Base-by-base conservation (phyloP, 805 yeast genomes). In the Yarrowia hollandica region DNA sequence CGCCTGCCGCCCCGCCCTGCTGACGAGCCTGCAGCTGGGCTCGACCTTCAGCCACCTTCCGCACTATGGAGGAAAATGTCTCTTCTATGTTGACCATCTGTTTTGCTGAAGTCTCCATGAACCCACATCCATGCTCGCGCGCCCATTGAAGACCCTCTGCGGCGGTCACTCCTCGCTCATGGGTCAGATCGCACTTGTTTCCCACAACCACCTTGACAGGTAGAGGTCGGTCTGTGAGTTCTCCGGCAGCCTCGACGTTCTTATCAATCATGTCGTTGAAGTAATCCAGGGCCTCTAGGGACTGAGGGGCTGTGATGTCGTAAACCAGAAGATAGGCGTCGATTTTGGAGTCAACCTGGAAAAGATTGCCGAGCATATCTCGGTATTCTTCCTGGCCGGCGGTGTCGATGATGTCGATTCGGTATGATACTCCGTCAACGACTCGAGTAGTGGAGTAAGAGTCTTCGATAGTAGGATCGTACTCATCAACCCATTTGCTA, bases 31-130 rank as follows among this genome's bases (percentile, higher is more conserved):
- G 58, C 15, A 52, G 44, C n/a, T 35, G 58, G 14, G 35, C 26
- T n/a, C 62, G 54, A 67, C 71, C 63, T 73, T 79, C 58, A 8
- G 61, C 64, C 14, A 85, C 82, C 52, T 78, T 76, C 23, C 90
- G 78, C 14, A 85, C 88, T 63, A 86, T 70, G 34, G 81, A 82
- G 65, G 78, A 82, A 68, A 86, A 86, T 0, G 90, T 84, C 67
- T 83, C 86, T 68, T 86, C 92, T 38, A 90, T 95, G 66, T 90
- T 88, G 67, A 86, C 83, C 65, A 88, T 85, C 66, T 86, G 87
- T 71, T 89, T 89, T 15, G 97, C 96, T 52, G 90, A 82, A 4
- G 97, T 90, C 72, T 90, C 97, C 71, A 89, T 79, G 70, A 90
- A 90, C 37, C 88, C 88, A 60, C 85, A 79, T 59, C 77, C 76